Evolutionary conservation across 2,329 filamentous ascomycete species (phyloP), one percentile per base, ranked within the genome.

Genomic region (Falciphora oryzae): DNA sequence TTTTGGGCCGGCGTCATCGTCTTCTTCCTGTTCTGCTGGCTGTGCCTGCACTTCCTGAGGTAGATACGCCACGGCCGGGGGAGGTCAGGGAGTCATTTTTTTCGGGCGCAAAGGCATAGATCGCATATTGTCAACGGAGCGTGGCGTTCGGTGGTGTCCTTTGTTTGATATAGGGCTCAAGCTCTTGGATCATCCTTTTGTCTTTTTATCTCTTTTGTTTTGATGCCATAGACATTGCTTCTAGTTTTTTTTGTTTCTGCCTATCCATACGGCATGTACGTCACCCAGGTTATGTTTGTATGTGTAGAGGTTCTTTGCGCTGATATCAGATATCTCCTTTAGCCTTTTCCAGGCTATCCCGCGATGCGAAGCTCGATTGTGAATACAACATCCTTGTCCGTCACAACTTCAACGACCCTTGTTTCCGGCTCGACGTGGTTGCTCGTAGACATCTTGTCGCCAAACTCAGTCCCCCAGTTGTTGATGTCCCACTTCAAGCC

Each of bases 401-500:
- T 88, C 72, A 83, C 77, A 50, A 94, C 78, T 68, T 85, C 81
- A 28, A 93, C 83, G 4, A 86, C 81, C 62, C 82, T 80, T 4
- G 83, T 85, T 60, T 79, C 79, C 0, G 83, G 83, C 66, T 83
- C 69, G 31, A 93, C 85, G 71, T 92, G 89, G 75, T 95, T 95
- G 75, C 91, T 95, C 65, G 91, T 94, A 73, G 90, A 93, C 66
- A 94, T 72, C 69, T 84, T 82, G 0, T 87, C 88, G 10, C 90
- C 90, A 73, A 95, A 90, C 71, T 85, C 81, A 0, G 90, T 97
- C 68, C 84, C 78, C 93, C 94, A 97, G 66, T 92, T 80, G 66
- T 81, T 74, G 1, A 99, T 91, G 76, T 99, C 93, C 95, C 95
- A 99, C 73, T 96, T 89, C 27, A 98, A 79, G 0, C 95, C 95